Percentiles rank a stretch among this genome's conserved stretches.
phyloP scores from a whole-genome alignment of 2,329 filamentous ascomycete species.

The Phyllachora maydis region DNA sequence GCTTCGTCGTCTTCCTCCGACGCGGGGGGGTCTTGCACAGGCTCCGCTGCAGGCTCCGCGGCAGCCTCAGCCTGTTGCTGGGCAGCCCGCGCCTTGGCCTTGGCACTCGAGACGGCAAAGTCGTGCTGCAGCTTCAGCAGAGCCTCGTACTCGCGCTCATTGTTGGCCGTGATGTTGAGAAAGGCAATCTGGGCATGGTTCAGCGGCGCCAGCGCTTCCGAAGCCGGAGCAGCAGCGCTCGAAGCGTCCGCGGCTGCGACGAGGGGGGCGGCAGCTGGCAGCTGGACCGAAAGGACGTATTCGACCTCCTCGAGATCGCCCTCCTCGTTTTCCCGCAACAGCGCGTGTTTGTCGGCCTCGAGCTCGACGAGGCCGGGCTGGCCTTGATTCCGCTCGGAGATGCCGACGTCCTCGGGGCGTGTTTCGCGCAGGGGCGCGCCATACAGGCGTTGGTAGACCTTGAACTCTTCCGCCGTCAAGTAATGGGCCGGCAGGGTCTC shows the following conservation, averaged over 20 bases:
- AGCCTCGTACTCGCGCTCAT: conserved; percentile 30
- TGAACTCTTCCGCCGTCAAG: conserved; percentile 48
- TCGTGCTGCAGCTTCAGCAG: conserved; percentile 34
- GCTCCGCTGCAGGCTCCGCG: conserved; percentile 8
- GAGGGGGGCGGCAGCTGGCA: conserved; percentile 15
- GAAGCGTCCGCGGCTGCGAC: conserved; percentile 1
- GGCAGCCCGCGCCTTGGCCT: too few species aligned
- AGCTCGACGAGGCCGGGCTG: conserved; percentile 5
- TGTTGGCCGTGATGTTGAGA: conserved; percentile 27
- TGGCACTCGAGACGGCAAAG: conserved; percentile 24
- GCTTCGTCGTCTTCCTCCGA: conserved; percentile 13
- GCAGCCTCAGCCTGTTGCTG: conserved; percentile 10
- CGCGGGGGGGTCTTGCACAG: conserved; percentile 13
- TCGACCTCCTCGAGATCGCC: conserved; percentile 43
- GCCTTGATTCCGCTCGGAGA: conserved; percentile 15
- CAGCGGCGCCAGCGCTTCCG: conserved; percentile 8
- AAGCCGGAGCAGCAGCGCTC: too few species aligned
- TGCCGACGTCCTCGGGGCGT: conserved; percentile 34
- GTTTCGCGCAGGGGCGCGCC: conserved; percentile 50
- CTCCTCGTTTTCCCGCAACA: conserved; percentile 32
- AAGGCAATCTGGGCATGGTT: conserved; percentile 17
- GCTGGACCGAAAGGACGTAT: conserved; percentile 15
- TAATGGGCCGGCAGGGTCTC: conserved; percentile 55
- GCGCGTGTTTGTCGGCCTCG: conserved; percentile 15
- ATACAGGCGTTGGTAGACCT: conserved; percentile 62